A percentile compares a stretch with the other conserved stretches of the same genome.
These are phyloP conservation scores for Garcia nutans DNA, from an alignment of 345 rosid genomes.

Conservation along the genomic window DNA sequence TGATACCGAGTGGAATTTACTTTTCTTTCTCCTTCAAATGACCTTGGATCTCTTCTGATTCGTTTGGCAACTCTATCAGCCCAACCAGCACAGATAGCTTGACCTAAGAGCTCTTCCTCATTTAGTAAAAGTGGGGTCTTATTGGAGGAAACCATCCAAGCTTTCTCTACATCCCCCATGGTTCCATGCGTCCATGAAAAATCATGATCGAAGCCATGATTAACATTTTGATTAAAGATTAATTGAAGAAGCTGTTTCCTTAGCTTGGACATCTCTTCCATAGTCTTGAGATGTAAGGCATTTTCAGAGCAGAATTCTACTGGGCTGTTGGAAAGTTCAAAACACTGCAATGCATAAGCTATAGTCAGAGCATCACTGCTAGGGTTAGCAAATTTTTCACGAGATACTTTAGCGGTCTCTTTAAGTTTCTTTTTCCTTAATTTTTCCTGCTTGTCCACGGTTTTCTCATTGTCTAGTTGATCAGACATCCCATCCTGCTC, in stretches of 20 bases:
- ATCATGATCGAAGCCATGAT: conserved; percentile 30
- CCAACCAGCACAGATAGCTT: conserved; percentile 95
- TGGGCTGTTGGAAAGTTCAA: conserved; percentile 50
- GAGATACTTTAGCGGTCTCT: conserved; percentile 52
- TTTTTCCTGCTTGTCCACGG: conserved; percentile 47
- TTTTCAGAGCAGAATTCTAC: conserved; percentile 55
- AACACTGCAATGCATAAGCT: conserved; percentile 69
- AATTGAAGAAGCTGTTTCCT: conserved; percentile 77
- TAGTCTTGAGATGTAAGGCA: conserved; percentile 65
- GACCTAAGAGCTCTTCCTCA: conserved; percentile 74
- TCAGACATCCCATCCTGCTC: conserved; percentile 30
- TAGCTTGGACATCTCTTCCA: conserved; percentile 92
- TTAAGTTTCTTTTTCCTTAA: conserved; percentile 52
- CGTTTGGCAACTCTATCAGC: conserved; percentile 84
- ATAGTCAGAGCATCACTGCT: conserved; percentile 77
- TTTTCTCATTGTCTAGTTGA: conserved; percentile 20
- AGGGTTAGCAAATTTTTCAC: conserved; percentile 68
- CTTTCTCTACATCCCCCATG: conserved; percentile 54
- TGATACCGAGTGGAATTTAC: conserved; percentile 55
- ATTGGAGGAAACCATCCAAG: conserved; percentile 57
- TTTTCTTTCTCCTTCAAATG: conserved; percentile 42
- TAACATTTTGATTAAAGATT: conserved; percentile 50
- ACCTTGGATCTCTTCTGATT: conserved; percentile 32
- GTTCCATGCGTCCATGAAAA: conserved; percentile 83
- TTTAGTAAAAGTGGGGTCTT: conserved; percentile 49